A percentile compares a stretch with the other conserved stretches of the same genome.
Conservation (phyloP, 2,329 filamentous ascomycete species). For the Fusarium sp. region DNA sequence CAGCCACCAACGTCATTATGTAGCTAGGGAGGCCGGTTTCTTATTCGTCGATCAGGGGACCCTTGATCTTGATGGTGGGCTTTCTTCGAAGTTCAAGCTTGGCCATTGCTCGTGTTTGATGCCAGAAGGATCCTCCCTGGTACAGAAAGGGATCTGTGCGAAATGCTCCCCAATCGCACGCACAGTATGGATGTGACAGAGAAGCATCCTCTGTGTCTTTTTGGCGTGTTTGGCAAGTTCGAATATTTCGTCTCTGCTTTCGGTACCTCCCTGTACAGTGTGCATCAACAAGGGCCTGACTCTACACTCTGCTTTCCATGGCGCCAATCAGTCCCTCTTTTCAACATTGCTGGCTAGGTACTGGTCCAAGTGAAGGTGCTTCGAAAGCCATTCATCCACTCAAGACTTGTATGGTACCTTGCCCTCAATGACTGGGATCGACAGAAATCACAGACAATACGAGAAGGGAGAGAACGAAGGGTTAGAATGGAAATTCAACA, state of each 20-base stretch:
- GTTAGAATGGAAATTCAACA: neutral
- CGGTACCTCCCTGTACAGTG: neutral
- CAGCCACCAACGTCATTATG: constrained; percentile 49
- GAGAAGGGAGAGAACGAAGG: neutral
- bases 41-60: constrained; percentile 33
- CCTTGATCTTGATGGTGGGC: constrained; percentile 9
- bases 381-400: constrained; percentile 20
- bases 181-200: constrained; percentile 11
- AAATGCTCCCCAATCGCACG: neutral
- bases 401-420: constrained; percentile 21
- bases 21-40: constrained; percentile 31
- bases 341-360: constrained; percentile 31
- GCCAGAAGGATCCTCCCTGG: constrained; percentile 18
- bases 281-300: neutral
- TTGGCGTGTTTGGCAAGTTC: too few species aligned
- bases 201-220: too few species aligned
- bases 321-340: constrained; percentile 3
- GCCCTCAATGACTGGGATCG: constrained; percentile 16
- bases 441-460: neutral
- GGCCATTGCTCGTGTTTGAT: constrained; percentile 26
- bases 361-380: constrained; percentile 34
- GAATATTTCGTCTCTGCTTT: neutral
- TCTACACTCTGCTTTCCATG: constrained; percentile 14
- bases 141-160: constrained; percentile 14
- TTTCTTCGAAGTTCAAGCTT: constrained; percentile 21